A percentile compares a stretch with the other conserved stretches of the same genome.
phyloP scores from a whole-genome alignment of 352 stramenopile genomes.

The Discostella stelligera region DNA sequence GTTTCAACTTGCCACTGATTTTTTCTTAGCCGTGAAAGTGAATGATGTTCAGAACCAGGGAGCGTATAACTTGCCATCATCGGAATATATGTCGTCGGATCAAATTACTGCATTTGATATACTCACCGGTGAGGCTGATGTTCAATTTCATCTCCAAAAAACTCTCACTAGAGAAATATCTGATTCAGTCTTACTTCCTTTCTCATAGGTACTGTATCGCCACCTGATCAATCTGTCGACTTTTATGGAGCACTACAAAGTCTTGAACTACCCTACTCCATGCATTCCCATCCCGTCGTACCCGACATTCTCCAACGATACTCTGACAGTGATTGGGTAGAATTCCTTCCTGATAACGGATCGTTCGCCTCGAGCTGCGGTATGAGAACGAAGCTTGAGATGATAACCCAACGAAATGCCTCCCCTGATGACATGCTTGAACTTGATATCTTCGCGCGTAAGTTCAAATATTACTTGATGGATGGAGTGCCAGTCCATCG shows the following conservation, averaged over 20 bases:
- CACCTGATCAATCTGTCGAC: slow-evolving; percentile 47
- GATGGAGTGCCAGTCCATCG: slow-evolving; percentile 45
- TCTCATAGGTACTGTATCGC: slow-evolving; percentile 26
- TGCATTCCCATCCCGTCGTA: slow-evolving; percentile 45
- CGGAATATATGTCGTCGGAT: slow-evolving; percentile 1
- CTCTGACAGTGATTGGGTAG: slow-evolving; percentile 38
- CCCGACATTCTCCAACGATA: slow-evolving; percentile 44
- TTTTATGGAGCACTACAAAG: slow-evolving; percentile 51
- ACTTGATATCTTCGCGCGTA: slow-evolving; percentile 41
- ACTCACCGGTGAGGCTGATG: slow-evolving; percentile 32
- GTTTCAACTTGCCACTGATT: slow-evolving; percentile 27
- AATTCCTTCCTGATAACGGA: slow-evolving; percentile 17
- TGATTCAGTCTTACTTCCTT: not conserved
- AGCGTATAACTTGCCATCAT: slow-evolving; percentile 16
- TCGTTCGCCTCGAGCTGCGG: slow-evolving; percentile 18
- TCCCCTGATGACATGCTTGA: slow-evolving; percentile 35
- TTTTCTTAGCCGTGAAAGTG: slow-evolving; percentile 29
- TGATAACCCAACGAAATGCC: slow-evolving; percentile 20
- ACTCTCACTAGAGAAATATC: not conserved
- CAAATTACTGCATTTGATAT: slow-evolving; percentile 34
- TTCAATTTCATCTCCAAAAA: not conserved
- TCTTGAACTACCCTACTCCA: slow-evolving; percentile 47
- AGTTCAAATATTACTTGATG: slow-evolving; percentile 49
- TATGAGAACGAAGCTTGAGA: slow-evolving; percentile 35
- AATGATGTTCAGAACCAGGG: slow-evolving; percentile 39